Conservation (phyloP, 805 yeast genomes). For the Starmerella apicola region DNA sequence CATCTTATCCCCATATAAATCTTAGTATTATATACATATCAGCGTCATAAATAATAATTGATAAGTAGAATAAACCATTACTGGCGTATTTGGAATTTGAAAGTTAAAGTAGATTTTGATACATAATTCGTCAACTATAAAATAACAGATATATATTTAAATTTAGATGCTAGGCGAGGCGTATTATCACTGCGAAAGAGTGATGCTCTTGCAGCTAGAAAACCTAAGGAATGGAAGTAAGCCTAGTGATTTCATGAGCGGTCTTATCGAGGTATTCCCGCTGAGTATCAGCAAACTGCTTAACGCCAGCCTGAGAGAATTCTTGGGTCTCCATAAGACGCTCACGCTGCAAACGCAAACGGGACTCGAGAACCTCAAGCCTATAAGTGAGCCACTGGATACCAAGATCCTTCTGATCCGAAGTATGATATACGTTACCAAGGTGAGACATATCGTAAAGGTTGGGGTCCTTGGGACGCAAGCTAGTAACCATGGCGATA, state of each 20-base stretch:
- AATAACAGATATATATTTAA: no score
- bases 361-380: conserved; percentile 11
- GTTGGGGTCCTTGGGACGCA: conserved; percentile 22
- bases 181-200: no score
- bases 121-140: no score
- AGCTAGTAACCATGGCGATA: conserved; percentile 26
- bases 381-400: conserved; percentile 21
- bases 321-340: not conserved
- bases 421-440: conserved; percentile 21
- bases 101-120: no score
- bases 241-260: conserved; percentile 10
- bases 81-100: no score
- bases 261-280: conserved; percentile 6
- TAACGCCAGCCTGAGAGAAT: conserved; percentile 1
- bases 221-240: not conserved
- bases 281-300: conserved; percentile 1
- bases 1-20: no score
- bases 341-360: conserved; percentile 9
- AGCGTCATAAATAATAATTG: no score
- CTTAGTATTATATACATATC: no score
- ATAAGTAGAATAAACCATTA: no score
- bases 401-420: conserved; percentile 15
- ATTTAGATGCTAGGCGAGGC: no score
- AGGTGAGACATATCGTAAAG: conserved; percentile 24
- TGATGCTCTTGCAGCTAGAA: no score